Evolutionary conservation across 345 rosid species (phyloP).

Genomic region (Lepidium sativum): DNA sequence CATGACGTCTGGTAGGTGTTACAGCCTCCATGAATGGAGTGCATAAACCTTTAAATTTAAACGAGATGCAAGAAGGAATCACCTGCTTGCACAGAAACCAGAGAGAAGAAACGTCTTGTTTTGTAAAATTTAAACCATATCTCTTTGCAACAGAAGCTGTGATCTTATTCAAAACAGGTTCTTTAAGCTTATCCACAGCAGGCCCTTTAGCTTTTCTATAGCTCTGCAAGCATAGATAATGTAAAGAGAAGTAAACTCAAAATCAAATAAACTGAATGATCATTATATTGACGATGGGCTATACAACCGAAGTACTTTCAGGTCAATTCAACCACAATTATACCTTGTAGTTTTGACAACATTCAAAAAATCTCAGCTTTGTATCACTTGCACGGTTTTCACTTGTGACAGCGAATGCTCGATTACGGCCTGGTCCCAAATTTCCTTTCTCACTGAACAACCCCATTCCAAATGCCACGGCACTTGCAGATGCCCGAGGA

Average conservation of each 20-base stretch:
- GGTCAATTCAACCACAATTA: neutral
- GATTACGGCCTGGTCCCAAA: conserved; percentile 70
- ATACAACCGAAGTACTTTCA: neutral
- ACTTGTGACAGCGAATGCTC: conserved; percentile 80
- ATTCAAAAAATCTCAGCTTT: conserved; percentile 66
- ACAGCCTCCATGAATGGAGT: neutral
- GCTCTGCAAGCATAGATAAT: conserved; percentile 34
- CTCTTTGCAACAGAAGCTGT: conserved; percentile 52
- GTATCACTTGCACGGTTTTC: conserved; percentile 93
- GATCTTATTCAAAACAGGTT: conserved; percentile 72
- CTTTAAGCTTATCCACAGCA: conserved; percentile 69
- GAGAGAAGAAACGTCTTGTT: conserved; percentile 69
- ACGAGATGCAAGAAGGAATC: neutral
- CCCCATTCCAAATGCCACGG: conserved; percentile 98
- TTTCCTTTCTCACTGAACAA: conserved; percentile 70
- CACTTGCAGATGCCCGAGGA: conserved; percentile 94
- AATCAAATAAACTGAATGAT: neutral
- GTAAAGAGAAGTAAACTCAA: neutral
- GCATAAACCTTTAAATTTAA: neutral
- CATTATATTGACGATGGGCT: neutral
- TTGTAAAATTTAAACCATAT: conserved; percentile 52
- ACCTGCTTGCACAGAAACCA: conserved; percentile 98
- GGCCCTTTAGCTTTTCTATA: conserved; percentile 56
- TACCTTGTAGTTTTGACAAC: conserved; percentile 93
- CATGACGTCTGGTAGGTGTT: too few relatives aligned